phyloP scores from a whole-genome alignment of 1,139 yeast species.

The Scheffersomyces cryptocercus region DNA sequence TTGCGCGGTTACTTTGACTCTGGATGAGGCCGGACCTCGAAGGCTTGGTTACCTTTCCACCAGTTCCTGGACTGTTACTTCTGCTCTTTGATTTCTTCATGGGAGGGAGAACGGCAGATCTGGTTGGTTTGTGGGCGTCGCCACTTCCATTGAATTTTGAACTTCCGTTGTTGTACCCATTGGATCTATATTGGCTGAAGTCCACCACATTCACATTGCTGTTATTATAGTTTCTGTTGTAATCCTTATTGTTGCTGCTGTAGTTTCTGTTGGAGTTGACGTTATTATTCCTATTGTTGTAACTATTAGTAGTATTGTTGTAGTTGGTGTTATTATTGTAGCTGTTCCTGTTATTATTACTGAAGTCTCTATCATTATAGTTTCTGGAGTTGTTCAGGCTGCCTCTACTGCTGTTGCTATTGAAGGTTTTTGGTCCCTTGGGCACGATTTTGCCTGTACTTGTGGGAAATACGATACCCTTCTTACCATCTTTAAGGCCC shows the following conservation, averaged over 20 bases:
- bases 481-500: background rate
- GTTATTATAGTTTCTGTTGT: slow-evolving; percentile 10
- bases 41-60: background rate
- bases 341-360: slow-evolving; percentile 9
- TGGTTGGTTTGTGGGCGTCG: background rate
- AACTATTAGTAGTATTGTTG: slow-evolving; percentile 12
- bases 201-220: slow-evolving; percentile 38
- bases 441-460: no score
- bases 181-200: no score
- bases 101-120: background rate
- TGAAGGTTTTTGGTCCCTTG: no score
- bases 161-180: slow-evolving; percentile 49
- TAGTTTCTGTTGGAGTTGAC: slow-evolving; percentile 11
- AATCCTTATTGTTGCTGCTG: slow-evolving; percentile 6
- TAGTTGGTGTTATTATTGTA: slow-evolving; percentile 18
- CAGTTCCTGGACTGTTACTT: background rate
- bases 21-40: background rate
- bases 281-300: slow-evolving; percentile 6
- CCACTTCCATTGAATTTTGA: slow-evolving; percentile 39
- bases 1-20: background rate
- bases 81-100: background rate
- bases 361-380: background rate
- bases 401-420: background rate
- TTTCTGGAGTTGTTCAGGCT: background rate
- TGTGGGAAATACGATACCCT: background rate